Percentiles rank a stretch among this genome's conserved stretches.
These are phyloP conservation scores for Alternaria sp. DNA, from an alignment of 2,329 filamentous ascomycete genomes.

Conservation along the genomic window DNA sequence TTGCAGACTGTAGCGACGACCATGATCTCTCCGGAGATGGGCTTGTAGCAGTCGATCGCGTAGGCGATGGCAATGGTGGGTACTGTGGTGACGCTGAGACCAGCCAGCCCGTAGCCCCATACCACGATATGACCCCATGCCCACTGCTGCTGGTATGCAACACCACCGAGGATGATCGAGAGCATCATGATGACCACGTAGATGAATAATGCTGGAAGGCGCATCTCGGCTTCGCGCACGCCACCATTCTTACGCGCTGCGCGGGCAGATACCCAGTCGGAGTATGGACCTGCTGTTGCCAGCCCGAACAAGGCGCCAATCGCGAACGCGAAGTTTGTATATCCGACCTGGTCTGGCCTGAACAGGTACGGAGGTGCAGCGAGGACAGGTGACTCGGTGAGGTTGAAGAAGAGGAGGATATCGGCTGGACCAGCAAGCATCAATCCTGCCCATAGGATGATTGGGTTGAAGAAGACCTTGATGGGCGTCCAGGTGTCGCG, in stretches of 20 bases:
- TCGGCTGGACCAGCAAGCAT: slow-evolving; percentile 49
- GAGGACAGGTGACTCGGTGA: slow-evolving; percentile 59
- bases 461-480: slow-evolving; percentile 55
- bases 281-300: slow-evolving; percentile 61
- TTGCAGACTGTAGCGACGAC: slow-evolving; percentile 54
- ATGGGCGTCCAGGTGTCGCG: slow-evolving; percentile 51
- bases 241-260: slow-evolving; percentile 61
- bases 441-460: slow-evolving; percentile 48
- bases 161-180: slow-evolving; percentile 55
- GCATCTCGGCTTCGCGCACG: slow-evolving; percentile 65
- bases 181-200: slow-evolving; percentile 60
- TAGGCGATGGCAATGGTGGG: slow-evolving; percentile 55
- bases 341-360: slow-evolving; percentile 54
- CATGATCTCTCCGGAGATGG: slow-evolving; percentile 56
- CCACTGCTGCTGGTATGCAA: slow-evolving; percentile 59
- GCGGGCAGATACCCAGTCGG: slow-evolving; percentile 63
- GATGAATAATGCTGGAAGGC: slow-evolving; percentile 54
- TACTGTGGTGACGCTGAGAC: slow-evolving; percentile 51
- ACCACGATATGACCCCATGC: slow-evolving; percentile 58
- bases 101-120: slow-evolving; percentile 56
- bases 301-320: slow-evolving; percentile 63
- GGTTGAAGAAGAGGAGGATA: slow-evolving; percentile 57
- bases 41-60: slow-evolving; percentile 56
- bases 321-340: slow-evolving; percentile 56
- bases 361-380: slow-evolving; percentile 56